Evolutionary conservation across 495 filamentous ascomycete genomes (phyloP), one percentile per base, ranked within the genome.

Genomic region (Hyphodiscus hymeniophilus): DNA sequence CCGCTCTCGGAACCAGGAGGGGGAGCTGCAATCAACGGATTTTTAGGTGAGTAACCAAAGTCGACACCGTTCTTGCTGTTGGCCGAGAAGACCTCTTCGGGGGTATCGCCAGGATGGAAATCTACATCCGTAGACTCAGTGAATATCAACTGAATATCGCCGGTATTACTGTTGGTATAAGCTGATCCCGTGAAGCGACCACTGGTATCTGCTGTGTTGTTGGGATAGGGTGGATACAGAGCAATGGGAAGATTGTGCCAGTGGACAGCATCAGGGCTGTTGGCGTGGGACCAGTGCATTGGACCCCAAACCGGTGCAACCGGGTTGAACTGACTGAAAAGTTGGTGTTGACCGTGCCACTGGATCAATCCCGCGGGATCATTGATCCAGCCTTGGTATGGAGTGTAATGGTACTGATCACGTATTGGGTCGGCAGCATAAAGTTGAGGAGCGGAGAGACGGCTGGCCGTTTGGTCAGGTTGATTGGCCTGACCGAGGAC

Each of bases 311-410:
- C 60, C 0, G 45, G 51, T 30, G 69, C 69, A 4, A 51, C 65
- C 0, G 70, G 69, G 41, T 74, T 74, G 64, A 67, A 74, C 59
- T 74, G 70, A 51, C 67, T 72, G 38, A 60, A 64, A 7, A 71
- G 24, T 35, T 74, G 69, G 42, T 72, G 70, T 7, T 58, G 42
- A 10, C 60, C 56, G 47, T 67, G 35, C 36, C 38, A 48, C 23
- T 51, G n/a, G 16, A 56, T 52, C 10, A 56, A 28, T 13, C 53
- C 53, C 5, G 30, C 30, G n/a, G 53, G 53, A 22, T 56, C 53
- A 21, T 56, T 56, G 42, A 56, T 56, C 53, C 53, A 56, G 11
- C 48, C 48, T 47, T 52, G 47, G 11, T 56, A 51, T 22, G 53
- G 53, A 16, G 53, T 56, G 39, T 51, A 56, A 40, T 56, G 53